Base-by-base conservation (phyloP, 495 filamentous ascomycete species). In the Aspergillus bertholletiae region DNA sequence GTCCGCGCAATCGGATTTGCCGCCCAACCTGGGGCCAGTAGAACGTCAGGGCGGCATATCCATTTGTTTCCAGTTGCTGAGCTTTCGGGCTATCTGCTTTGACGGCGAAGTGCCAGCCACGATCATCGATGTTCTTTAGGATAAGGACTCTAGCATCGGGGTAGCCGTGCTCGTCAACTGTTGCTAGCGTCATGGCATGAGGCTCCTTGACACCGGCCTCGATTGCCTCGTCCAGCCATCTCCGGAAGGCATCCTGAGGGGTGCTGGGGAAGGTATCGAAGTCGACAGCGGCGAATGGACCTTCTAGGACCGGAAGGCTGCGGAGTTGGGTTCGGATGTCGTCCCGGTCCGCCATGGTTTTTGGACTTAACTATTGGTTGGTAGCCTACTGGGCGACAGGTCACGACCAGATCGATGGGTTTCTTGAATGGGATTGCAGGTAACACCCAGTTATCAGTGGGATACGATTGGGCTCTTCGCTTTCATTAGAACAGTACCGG, bases 161-260 rank as follows among this genome's bases (percentile, higher is more conserved):
- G 23, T n/a, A 48, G 26, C 59, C 59, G 20, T 55, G 24, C 18
- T 50, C 23, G n/a, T 62, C 56, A 18, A 62, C 53, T 5, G 59
- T 62, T 13, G 59, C 58, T 5, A 62, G 11, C 0, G 59, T 58
- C 59, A 62, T 62, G 17, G 59, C 59, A 41, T 62, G 59, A 5
- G 59, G 59, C 20, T 62, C 59, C 0, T 30, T 28, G 3, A 58
- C 53, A n/a, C 28, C 28, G 7, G 44, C 32, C 7, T 20, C 20
- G 2, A 58, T 47, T 1, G 59, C 59, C 20, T 56, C 48, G 39
- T 53, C 47, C 22, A 58, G 52, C 59, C 59, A 62, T n/a, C 7
- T 15, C 23, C 54, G 44, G 55, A 62, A 62, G 34, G 55, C 46
- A 9, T 45, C 22, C 5, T 62, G 59, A 0, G 59, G 59, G 18